A percentile compares a stretch with the other conserved stretches of the same genome.
Conservation (phyloP, 164 flowering plant species). For the Vitis labrusca region DNA sequence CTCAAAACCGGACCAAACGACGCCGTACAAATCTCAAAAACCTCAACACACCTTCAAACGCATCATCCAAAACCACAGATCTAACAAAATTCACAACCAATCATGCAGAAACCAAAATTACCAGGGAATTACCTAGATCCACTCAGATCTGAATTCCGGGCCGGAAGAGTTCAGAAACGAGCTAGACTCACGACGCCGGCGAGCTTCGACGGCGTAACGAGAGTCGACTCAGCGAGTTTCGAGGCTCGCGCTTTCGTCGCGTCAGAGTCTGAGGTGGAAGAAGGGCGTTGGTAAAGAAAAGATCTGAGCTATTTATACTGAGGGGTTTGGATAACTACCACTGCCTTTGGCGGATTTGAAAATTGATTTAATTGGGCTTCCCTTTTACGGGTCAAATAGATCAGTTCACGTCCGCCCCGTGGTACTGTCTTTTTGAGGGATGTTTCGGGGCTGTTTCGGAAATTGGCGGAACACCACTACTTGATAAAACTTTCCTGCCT, state of each 20-base stretch:
- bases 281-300: neutral
- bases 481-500: neutral
- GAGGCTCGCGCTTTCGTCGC: neutral
- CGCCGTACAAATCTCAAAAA: no score
- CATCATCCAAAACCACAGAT: neutral
- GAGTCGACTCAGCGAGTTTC: neutral
- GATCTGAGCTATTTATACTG: no score
- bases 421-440: neutral
- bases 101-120: neutral
- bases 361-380: neutral
- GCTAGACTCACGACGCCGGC: neutral
- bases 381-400: neutral
- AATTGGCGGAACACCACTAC: neutral
- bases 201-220: neutral
- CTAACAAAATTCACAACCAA: neutral
- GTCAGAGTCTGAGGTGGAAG: neutral
- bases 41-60: neutral
- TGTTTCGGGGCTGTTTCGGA: constrained; percentile 17
- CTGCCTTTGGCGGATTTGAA: neutral
- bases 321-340: no score
- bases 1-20: neutral
- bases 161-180: neutral
- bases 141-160: neutral
- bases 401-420: neutral
- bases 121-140: neutral